Percentiles rank a stretch among this genome's conserved stretches.
Evolutionary conservation across 2,329 filamentous ascomycete species (phyloP).

Genomic region (Nothopassalora personata): DNA sequence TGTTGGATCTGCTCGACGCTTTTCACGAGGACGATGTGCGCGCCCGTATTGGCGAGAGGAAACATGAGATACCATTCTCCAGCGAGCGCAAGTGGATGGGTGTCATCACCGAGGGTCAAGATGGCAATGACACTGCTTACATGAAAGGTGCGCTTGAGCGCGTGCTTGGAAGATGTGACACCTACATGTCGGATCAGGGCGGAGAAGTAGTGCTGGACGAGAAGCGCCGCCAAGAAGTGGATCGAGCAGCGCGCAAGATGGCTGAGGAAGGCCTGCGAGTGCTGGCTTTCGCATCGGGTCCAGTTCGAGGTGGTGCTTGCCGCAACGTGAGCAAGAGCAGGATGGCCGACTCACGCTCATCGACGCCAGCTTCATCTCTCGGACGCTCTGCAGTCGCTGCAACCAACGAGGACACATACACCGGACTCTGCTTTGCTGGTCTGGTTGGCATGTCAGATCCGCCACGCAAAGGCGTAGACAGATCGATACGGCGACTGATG

Average conservation of each 20-base stretch:
- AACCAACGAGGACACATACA: conserved; percentile 64
- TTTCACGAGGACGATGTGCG: conserved; percentile 90
- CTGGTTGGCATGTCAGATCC: conserved; percentile 97
- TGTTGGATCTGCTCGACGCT: conserved; percentile 84
- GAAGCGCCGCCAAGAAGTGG: conserved; percentile 64
- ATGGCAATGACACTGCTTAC: conserved; percentile 76
- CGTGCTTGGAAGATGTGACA: conserved; percentile 80
- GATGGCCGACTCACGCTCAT: conserved; percentile 17
- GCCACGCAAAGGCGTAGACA: conserved; percentile 81
- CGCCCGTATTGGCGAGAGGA: conserved; percentile 74
- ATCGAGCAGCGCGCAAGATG: conserved; percentile 78
- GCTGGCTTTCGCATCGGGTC: conserved; percentile 85
- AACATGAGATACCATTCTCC: conserved; percentile 87
- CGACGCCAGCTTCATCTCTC: conserved; percentile 12
- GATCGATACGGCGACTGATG: conserved; percentile 84
- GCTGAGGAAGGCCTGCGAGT: conserved; percentile 85
- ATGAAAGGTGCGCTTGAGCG: conserved; percentile 93
- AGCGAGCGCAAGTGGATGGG: conserved; percentile 99
- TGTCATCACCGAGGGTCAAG: conserved; percentile 63
- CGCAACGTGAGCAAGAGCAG: conserved; percentile 12
- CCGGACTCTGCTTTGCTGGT: conserved; percentile 80
- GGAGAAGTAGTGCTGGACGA: conserved; percentile 81
- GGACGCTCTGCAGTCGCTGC: conserved; percentile 2
- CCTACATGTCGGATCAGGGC: conserved; percentile 80
- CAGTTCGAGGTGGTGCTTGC: conserved; percentile 39